Conservation (phyloP, 352 stramenopile species). For the Globisporangium mamillatum region DNA sequence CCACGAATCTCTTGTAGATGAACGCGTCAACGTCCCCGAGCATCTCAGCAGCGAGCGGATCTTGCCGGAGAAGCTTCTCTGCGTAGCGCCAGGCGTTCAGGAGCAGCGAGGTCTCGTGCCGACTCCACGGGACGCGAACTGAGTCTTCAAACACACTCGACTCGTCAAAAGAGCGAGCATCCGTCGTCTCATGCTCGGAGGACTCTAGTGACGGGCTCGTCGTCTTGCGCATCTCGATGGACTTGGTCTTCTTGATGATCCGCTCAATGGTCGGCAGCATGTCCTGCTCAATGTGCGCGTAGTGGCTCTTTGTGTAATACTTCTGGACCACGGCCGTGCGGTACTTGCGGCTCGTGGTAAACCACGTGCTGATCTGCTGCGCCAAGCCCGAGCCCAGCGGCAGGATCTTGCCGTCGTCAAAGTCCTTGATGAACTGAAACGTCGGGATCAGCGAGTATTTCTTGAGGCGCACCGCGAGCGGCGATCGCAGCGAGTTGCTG, state of each 20-base stretch:
- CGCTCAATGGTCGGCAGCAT: conserved; percentile 10
- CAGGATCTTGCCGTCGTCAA: conserved; percentile 6
- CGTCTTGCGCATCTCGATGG: neutral
- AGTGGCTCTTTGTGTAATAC: conserved; percentile 14
- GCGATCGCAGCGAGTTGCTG: neutral
- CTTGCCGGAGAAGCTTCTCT: conserved; percentile 9
- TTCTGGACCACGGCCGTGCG: conserved; percentile 5
- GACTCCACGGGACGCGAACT: neutral
- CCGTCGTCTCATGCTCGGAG: neutral
- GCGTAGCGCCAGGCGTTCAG: conserved; percentile 7
- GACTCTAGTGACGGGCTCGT: neutral
- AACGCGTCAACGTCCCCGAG: conserved; percentile 3
- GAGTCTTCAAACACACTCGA: neutral
- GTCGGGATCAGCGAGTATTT: conserved; percentile 13
- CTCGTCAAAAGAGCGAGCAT: neutral
- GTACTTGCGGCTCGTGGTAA: conserved; percentile 6
- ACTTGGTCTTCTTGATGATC: conserved; percentile 9
- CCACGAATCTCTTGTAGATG: conserved; percentile 9
- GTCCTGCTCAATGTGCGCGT: conserved; percentile 10
- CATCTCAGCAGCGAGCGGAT: neutral
- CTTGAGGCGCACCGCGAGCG: conserved; percentile 10
- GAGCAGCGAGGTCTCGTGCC: conserved; percentile 11
- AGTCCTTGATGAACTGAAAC: conserved; percentile 15
- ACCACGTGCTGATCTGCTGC: conserved; percentile 6
- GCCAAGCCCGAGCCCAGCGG: neutral